phyloP scores from a whole-genome alignment of 768 basidiomycete species.

The Pleurotus djamor region DNA sequence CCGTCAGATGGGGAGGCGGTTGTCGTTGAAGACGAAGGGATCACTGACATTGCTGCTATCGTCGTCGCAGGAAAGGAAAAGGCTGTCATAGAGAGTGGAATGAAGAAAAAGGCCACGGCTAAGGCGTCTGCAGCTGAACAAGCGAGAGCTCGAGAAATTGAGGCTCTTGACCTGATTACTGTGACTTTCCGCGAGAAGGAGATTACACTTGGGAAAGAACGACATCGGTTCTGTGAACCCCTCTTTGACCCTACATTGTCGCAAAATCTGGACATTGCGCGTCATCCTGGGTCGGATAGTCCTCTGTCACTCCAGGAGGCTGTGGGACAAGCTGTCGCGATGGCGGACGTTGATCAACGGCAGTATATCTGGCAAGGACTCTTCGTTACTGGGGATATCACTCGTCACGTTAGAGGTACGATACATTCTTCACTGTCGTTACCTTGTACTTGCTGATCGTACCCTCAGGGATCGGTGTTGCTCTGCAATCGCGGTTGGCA shows the following conservation, averaged over 20 bases:
- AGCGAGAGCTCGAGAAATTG: conserved; percentile 79
- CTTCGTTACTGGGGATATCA: conserved; percentile 78
- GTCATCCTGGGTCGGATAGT: conserved; percentile 20
- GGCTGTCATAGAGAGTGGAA: conserved; percentile 82
- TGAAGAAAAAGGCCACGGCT: conserved; percentile 72
- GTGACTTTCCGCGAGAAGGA: conserved; percentile 70
- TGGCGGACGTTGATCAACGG: conserved; percentile 63
- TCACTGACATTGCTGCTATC: conserved; percentile 88
- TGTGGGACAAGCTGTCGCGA: conserved; percentile 59
- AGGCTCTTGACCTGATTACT: conserved; percentile 79
- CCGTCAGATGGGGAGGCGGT: conserved; percentile 74
- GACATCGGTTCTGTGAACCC: conserved; percentile 90
- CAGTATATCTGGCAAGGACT: conserved; percentile 77
- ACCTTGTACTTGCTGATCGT: conserved; percentile 3
- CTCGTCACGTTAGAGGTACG: conserved; percentile 69
- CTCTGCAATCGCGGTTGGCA: conserved; percentile 69
- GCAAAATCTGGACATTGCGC: conserved; percentile 26
- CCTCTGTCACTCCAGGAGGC: conserved; percentile 61
- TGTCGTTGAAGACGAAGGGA: conserved; percentile 72
- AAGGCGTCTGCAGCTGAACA: conserved; percentile 78
- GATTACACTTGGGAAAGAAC: conserved; percentile 80
- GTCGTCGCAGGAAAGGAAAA: conserved; percentile 90
- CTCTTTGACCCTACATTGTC: conserved; percentile 74
- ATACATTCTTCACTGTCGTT: conserved; percentile 4
- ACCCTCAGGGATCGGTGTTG: conserved; percentile 54